Evolutionary conservation across 176 grass and related monocot genomes (phyloP), one percentile per base, ranked within the genome.

Genomic region (Guadua angustifolia): DNA sequence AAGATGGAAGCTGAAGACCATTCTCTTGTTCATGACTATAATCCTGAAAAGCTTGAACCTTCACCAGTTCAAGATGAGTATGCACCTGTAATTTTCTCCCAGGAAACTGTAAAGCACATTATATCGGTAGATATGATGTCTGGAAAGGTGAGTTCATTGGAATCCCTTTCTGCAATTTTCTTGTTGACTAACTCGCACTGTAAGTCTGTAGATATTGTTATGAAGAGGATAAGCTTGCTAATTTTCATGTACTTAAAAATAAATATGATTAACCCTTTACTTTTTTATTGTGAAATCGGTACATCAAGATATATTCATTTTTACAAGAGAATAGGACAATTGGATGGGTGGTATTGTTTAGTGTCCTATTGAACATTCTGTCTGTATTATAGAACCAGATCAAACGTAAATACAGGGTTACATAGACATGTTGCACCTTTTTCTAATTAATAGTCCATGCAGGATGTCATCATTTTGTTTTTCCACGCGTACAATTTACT

Each of bases 101-200:
- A 95, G 78, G 90, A 95, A 86, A 92, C 93, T 24, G 93, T 95
- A 47, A 92, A 91, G 70, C 93, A 95, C 66, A 92, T 95, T 33
- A 81, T 95, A 66, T 95, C 90, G 19, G 82, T 95, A 78, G 93
- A 95, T 88, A 95, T 95, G 93, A 85, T 95, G 93, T 95, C 90
- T 50, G 93, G 93, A 42, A 92, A 92, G 90, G 93, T 95, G 49
- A 86, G 44, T 79, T 83, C 50, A 59, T 72, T 57, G 15, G 17
- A 38, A 38, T 5, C 19, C 2, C 17, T 47, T 86, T 81, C 35
- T 78, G 1, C 50, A 76, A 47, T 82, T 78, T 32, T 42, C 5
- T 73, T 65, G 18, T 73, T 57, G 55, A 40, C 14, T 56, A 53
- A 44, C 43, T 19, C 13, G 16, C 15, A 57, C 33, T 35, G 33